Evolutionary conservation across 129 eudicot genomes (phyloP), one percentile per base, ranked within the genome.

Genomic region (Cynara cardunculus): DNA sequence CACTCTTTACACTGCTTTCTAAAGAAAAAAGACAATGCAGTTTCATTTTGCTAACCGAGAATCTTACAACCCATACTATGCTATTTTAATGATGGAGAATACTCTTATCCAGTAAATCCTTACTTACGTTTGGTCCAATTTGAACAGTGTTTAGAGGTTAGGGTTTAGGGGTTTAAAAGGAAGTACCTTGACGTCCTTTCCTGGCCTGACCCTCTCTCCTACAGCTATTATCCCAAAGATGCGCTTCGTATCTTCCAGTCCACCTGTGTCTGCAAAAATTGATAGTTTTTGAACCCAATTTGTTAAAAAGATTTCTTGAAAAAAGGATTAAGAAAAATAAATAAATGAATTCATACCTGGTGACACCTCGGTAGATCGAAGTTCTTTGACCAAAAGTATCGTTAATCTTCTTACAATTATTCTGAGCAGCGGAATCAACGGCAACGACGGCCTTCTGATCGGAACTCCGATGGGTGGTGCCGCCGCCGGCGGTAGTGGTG

Each of bases 201-300:
- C 98, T 89, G 10, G 98, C 98, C 83, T 93, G 98, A 32, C 98
- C 98, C 72, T 93, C 97, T 74, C 97, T 90, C 80, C 96, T 93
- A 89, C 97, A 93, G 91, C 96, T 93, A 89, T 93, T 93, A 85
- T 93, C 97, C 97, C 97, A 93, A 41, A 93, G 91, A 90, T 93
- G 97, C 83, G 97, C 97, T 87, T 93, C 97, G 84, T 93, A 93
- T 90, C 97, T 90, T 70, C 97, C 97, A 28, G 97, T 93, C 98
- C 98, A 93, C 82, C 98, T 91, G 59, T 93, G 98, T 67, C 98
- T 93, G 87, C 81, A 85, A 24, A 59, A 59, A 79, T 34, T 49
- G 21, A 76, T 61, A 71, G 12, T 39, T 70, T 74, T 21, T 39
- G 3, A 70, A 16, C 41, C 46, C 35, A 16, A 30, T 28, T 14